Conservation (phyloP, 192 early-diverging fungal genomes). For the Haplosporangium gracile region DNA sequence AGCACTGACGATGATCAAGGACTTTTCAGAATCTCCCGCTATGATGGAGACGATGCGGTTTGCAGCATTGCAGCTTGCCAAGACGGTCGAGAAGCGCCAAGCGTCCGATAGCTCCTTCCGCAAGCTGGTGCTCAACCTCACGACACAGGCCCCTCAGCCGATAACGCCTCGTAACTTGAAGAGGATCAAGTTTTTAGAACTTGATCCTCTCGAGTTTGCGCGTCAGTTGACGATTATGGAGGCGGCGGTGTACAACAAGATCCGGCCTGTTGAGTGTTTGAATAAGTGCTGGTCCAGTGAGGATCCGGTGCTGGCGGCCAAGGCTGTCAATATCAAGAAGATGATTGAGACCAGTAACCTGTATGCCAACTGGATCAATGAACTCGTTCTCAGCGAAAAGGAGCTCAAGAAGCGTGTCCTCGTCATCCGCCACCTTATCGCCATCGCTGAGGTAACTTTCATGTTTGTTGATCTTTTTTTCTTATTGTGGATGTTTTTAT, state of each 20-base stretch:
- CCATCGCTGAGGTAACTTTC: conserved; percentile 72
- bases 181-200: conserved; percentile 83
- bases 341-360: conserved; percentile 88
- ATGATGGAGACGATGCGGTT: conserved; percentile 76
- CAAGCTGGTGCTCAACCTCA: conserved; percentile 75
- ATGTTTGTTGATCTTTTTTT: neutral
- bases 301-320: conserved; percentile 62
- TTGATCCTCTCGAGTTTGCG: conserved; percentile 93
- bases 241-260: conserved; percentile 79
- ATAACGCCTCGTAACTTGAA: conserved; percentile 85
- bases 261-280: conserved; percentile 89
- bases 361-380: conserved; percentile 89
- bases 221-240: conserved; percentile 97
- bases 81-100: conserved; percentile 75
- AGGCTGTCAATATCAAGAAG: conserved; percentile 88
- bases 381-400: conserved; percentile 83
- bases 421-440: conserved; percentile 87
- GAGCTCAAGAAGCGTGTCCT: conserved; percentile 83
- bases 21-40: conserved; percentile 73
- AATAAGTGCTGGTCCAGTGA: conserved; percentile 87
- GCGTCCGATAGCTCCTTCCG: conserved; percentile 69
- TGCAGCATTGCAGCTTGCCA: conserved; percentile 72
- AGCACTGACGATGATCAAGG: conserved; percentile 72
- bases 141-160: conserved; percentile 76
- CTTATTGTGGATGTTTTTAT: neutral